Conservation (phyloP, 2,329 filamentous ascomycete genomes). For the Diaporthe ilicicola region DNA sequence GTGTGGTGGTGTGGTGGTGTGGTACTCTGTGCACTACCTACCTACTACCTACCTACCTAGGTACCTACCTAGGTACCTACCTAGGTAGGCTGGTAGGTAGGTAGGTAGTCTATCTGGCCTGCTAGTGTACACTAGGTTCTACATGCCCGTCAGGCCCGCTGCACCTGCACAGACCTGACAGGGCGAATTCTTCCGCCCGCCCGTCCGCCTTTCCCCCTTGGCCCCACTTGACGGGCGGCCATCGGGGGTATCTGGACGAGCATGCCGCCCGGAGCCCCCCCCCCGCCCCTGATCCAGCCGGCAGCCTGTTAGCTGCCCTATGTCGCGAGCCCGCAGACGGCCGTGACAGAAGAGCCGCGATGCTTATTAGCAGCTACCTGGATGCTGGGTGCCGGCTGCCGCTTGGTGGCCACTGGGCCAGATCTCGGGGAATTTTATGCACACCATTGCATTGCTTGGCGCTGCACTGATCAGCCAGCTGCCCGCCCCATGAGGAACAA, state of each 20-base stretch:
- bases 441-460: conserved; percentile 23
- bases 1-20: not conserved
- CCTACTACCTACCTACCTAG: too few relatives aligned
- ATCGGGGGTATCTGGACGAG: not conserved
- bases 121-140: not conserved
- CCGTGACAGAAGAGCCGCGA: conserved; percentile 11
- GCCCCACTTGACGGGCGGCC: conserved; percentile 18
- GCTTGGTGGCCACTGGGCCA: conserved; percentile 21
- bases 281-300: not conserved
- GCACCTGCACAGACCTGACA: not conserved
- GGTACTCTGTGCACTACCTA: not conserved
- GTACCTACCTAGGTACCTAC: too few relatives aligned
- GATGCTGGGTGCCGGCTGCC: conserved; percentile 8
- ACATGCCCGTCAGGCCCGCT: not conserved
- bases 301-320: not conserved
- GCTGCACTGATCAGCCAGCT: conserved; percentile 29
- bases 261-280: not conserved
- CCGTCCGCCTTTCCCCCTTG: not conserved
- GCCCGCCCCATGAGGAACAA: conserved; percentile 8
- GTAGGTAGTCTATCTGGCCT: too few relatives aligned
- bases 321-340: conserved; percentile 14
- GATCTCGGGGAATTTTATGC: conserved; percentile 33
- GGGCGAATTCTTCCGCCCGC: conserved; percentile 26
- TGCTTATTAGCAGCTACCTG: not conserved
- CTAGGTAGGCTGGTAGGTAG: too few relatives aligned